phyloP scores from a whole-genome alignment of 2,329 filamentous ascomycete genomes.

The Blastomyces gilchristii region DNA sequence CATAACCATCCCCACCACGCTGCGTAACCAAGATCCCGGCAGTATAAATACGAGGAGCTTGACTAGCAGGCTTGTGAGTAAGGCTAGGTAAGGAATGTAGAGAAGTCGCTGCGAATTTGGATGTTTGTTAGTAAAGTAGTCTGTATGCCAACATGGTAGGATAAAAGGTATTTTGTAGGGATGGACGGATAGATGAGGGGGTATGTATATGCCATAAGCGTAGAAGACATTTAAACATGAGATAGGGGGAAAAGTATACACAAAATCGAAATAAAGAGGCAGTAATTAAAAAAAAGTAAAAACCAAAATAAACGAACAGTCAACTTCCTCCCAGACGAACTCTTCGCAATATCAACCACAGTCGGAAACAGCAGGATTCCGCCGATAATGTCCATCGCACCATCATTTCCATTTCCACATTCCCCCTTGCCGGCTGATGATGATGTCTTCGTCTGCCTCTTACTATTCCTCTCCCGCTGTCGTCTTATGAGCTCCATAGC shows the following conservation, averaged over 20 bases:
- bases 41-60: conserved; percentile 36
- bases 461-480: conserved; percentile 34
- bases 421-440: conserved; percentile 3
- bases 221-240: too few species aligned
- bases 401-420: conserved; percentile 8
- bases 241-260: neutral
- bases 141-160: neutral
- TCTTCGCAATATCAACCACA: conserved; percentile 58
- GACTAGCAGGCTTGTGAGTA: conserved; percentile 31
- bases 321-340: conserved; percentile 49
- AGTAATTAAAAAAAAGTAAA: too few species aligned
- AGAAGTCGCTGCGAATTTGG: conserved; percentile 21
- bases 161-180: neutral
- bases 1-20: conserved; percentile 36
- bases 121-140: neutral
- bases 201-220: neutral
- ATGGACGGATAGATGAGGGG: neutral
- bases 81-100: conserved; percentile 30
- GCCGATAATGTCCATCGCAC: conserved; percentile 34
- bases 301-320: conserved; percentile 21
- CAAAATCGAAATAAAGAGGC: neutral
- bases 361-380: conserved; percentile 65
- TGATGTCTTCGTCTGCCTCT: neutral
- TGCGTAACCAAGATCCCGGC: conserved; percentile 31
- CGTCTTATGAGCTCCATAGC: conserved; percentile 56